These are phyloP conservation scores for Rostrohypoxylon terebratum DNA, from an alignment of 495 filamentous ascomycete species.

Conservation along the genomic window DNA sequence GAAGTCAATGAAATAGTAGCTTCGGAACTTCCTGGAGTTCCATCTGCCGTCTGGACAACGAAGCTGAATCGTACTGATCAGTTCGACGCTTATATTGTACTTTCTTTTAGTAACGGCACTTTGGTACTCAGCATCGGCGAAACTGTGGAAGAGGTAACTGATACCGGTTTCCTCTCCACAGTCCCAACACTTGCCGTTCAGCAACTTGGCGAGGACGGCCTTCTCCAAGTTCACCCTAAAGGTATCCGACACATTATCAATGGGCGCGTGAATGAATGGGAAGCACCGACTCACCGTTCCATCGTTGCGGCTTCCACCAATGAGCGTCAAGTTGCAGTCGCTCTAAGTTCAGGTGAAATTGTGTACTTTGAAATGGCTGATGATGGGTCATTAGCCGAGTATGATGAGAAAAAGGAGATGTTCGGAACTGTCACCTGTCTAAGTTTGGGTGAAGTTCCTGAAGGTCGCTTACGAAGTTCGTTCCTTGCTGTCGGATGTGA, in stretches of 20 bases:
- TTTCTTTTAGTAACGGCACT: conserved; percentile 76
- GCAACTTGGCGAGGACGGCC: conserved; percentile 90
- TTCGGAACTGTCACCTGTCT: conserved; percentile 94
- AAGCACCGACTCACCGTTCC: conserved; percentile 88
- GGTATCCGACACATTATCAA: conserved; percentile 92
- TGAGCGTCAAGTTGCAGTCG: conserved; percentile 90
- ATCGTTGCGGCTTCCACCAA: conserved; percentile 98
- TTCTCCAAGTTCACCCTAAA: conserved; percentile 94
- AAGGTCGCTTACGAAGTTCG: conserved; percentile 84
- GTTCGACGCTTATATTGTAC: conserved; percentile 81
- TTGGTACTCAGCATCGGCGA: conserved; percentile 94
- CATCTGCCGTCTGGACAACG: conserved; percentile 93
- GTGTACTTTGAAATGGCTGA: conserved; percentile 97
- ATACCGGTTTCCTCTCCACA: conserved; percentile 88
- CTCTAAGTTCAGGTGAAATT: conserved; percentile 93
- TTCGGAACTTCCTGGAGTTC: conserved; percentile 85
- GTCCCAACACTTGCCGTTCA: conserved; percentile 92
- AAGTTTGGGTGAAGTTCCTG: conserved; percentile 92
- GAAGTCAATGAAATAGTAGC: conserved; percentile 95
- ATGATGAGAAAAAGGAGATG: conserved; percentile 96
- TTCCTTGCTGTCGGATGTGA: conserved; percentile 97
- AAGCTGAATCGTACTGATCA: conserved; percentile 85
- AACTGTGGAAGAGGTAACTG: conserved; percentile 92
- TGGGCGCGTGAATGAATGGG: conserved; percentile 92
- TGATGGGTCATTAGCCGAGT: conserved; percentile 90